Conservation (phyloP, 2,329 filamentous ascomycete species). For the Penicillium sclerotigenum region DNA sequence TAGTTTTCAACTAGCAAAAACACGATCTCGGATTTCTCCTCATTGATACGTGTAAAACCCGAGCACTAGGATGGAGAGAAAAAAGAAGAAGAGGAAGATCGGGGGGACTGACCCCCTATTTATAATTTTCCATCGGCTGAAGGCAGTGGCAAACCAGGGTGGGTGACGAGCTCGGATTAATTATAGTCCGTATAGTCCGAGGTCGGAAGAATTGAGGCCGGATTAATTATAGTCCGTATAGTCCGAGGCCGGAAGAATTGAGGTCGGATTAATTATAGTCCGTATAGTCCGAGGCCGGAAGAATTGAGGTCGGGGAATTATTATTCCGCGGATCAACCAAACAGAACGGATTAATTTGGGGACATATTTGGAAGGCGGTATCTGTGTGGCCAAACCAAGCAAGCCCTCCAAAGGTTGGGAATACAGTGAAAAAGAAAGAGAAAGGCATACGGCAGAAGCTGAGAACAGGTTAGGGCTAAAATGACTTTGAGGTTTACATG, state of each 20-base stretch:
- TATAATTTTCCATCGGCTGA: conserved; percentile 20
- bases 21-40: conserved; percentile 82
- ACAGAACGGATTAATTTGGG: too few species aligned
- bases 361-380: too few species aligned
- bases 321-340: too few species aligned
- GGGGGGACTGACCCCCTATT: conserved; percentile 3
- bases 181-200: neutral
- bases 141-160: too few species aligned
- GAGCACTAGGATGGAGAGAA: conserved; percentile 47
- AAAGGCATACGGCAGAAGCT: too few species aligned
- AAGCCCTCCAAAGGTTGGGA: too few species aligned
- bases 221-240: neutral
- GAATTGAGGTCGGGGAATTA: neutral
- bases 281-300: neutral
- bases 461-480: too few species aligned
- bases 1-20: conserved; percentile 94
- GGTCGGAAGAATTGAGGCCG: too few species aligned
- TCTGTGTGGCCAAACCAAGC: too few species aligned
- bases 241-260: too few species aligned
- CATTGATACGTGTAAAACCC: conserved; percentile 80
- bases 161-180: neutral
- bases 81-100: conserved; percentile 30
- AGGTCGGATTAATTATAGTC: neutral
- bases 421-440: too few species aligned
- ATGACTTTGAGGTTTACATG: too few species aligned